Conservation (phyloP, 139 green algal genomes). For the Tetradesmus lagerheimii region DNA sequence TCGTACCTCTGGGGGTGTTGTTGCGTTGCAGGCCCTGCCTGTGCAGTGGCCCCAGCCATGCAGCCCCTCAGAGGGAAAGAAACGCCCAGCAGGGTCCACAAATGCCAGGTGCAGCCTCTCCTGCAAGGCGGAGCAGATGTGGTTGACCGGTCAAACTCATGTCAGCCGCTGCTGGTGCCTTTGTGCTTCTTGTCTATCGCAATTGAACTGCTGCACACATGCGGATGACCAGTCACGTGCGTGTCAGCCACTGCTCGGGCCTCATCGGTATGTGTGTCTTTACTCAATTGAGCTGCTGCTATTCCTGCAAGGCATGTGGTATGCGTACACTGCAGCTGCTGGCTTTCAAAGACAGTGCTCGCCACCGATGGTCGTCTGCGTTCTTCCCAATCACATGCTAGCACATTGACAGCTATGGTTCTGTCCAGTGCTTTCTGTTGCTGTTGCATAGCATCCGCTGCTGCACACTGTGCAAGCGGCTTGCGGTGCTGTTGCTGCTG, state of each 20-base stretch:
- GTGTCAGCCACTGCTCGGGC: background rate
- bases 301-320: background rate
- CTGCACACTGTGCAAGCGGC: background rate
- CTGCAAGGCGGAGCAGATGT: background rate
- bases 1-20: constrained; percentile 4
- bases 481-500: background rate
- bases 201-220: background rate
- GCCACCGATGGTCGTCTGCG: no score
- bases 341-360: no score
- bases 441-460: background rate
- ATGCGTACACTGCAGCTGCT: background rate
- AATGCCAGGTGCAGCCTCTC: constrained; percentile 31
- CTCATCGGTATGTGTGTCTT: no score
- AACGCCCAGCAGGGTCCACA: background rate
- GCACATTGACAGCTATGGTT: no score
- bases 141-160: background rate
- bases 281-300: background rate
- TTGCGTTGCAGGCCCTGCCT: background rate
- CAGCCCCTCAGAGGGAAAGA: constrained; percentile 25
- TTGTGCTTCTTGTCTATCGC: no score
- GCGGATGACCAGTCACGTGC: background rate
- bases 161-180: background rate
- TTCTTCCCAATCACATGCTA: no score
- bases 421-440: no score
- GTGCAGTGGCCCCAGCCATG: constrained; percentile 7